Conservation (phyloP, 1,284 basidiomycete species). For the Ceratobasidium sp. region DNA sequence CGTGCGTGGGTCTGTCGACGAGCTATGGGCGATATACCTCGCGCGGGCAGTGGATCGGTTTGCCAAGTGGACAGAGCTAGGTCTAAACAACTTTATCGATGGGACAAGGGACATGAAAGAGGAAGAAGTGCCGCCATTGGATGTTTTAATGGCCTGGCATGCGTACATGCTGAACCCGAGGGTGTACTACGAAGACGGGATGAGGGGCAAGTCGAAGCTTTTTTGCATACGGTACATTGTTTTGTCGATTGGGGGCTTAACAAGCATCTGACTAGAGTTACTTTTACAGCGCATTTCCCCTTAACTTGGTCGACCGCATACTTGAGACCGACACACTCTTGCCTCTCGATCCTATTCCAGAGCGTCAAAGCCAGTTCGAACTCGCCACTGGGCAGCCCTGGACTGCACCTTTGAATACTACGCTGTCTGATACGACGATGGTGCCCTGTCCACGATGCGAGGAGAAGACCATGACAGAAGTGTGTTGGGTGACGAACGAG, state of each 20-base stretch:
- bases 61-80: constrained; percentile 35
- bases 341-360: constrained; percentile 38
- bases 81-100: not conserved
- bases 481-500: constrained; percentile 36
- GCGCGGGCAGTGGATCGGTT: constrained; percentile 44
- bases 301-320: constrained; percentile 35
- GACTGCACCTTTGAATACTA: constrained; percentile 18
- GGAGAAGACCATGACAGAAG: constrained; percentile 8
- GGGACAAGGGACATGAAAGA: constrained; percentile 14
- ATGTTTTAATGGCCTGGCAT: constrained; percentile 61
- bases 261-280: not conserved
- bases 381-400: constrained; percentile 37
- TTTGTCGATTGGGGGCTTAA: too few relatives aligned
- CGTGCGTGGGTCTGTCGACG: constrained; percentile 37
- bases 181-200: constrained; percentile 43
- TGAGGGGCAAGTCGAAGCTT: constrained; percentile 27
- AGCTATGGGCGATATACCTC: constrained; percentile 44
- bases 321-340: constrained; percentile 39
- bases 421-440: not conserved
- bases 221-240: constrained; percentile 28
- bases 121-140: constrained; percentile 53
- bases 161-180: constrained; percentile 54
- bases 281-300: constrained; percentile 38
- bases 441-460: constrained; percentile 39
- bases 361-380: constrained; percentile 38